phyloP scores from a whole-genome alignment of 768 basidiomycete genomes.

The Kwoniella heveanensis region DNA sequence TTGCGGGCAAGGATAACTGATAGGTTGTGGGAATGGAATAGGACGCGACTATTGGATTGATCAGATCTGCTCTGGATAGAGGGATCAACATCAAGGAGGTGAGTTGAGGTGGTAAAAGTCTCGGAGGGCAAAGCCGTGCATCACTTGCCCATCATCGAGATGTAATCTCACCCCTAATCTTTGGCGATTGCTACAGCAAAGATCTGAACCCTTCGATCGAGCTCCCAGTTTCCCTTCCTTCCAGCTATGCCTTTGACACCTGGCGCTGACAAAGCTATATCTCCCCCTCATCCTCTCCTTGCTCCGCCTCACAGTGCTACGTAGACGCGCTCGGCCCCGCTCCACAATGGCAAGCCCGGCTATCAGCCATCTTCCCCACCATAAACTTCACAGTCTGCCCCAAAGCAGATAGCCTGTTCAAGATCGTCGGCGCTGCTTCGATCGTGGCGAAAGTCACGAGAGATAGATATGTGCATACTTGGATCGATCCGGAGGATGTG shows the following conservation, averaged over 20 bases:
- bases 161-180: too few relatives aligned
- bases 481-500: slow-evolving; percentile 60
- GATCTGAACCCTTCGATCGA: too few relatives aligned
- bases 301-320: slow-evolving; percentile 36
- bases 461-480: slow-evolving; percentile 83
- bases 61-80: slow-evolving; percentile 76
- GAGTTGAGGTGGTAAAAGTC: slow-evolving; percentile 31
- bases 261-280: too few relatives aligned
- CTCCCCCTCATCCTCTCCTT: not conserved
- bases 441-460: slow-evolving; percentile 96
- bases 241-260: too few relatives aligned
- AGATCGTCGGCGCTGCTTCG: slow-evolving; percentile 94
- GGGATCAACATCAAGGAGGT: slow-evolving; percentile 82
- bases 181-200: too few relatives aligned
- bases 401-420: slow-evolving; percentile 94
- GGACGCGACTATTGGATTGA: slow-evolving; percentile 85
- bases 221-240: too few relatives aligned
- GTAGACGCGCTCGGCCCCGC: slow-evolving; percentile 93
- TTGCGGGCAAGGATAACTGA: not conserved
- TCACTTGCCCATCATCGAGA: too few relatives aligned
- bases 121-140: too few relatives aligned
- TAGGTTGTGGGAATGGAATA: slow-evolving; percentile 54
- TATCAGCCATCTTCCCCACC: slow-evolving; percentile 77
- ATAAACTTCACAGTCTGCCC: slow-evolving; percentile 84
- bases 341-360: slow-evolving; percentile 77